Evolutionary conservation across 2,329 filamentous ascomycete genomes (phyloP).

Genomic region (Colletotrichum sp.): DNA sequence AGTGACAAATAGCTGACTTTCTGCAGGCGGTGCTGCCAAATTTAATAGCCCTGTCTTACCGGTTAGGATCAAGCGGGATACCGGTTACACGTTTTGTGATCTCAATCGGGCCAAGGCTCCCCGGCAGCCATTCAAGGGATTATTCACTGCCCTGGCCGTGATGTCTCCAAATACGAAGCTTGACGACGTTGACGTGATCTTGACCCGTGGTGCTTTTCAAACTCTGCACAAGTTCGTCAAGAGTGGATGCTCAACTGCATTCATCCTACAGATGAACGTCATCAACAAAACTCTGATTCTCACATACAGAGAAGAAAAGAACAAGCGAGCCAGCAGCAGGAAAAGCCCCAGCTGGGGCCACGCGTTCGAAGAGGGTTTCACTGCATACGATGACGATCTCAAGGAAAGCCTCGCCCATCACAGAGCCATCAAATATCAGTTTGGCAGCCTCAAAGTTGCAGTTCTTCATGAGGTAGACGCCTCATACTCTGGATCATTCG

Average conservation of each 20-base stretch:
- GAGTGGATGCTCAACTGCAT: not conserved
- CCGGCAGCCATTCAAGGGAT: not conserved
- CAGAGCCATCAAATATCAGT: slow-evolving; percentile 47
- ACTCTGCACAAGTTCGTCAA: not conserved
- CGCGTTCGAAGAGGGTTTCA: not conserved
- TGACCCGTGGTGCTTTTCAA: not conserved
- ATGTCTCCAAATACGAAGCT: not conserved
- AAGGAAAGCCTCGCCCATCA: slow-evolving; percentile 47
- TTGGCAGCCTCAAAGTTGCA: slow-evolving; percentile 43
- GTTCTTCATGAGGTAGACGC: slow-evolving; percentile 41
- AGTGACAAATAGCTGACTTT: not conserved
- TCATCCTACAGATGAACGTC: not conserved
- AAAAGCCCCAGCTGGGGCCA: not conserved
- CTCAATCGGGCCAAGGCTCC: not conserved
- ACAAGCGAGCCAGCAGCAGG: not conserved
- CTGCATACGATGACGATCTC: not conserved
- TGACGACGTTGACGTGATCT: not conserved
- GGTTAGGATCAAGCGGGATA: not conserved
- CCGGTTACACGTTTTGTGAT: not conserved
- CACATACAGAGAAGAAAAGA: not conserved
- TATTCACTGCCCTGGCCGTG: not conserved
- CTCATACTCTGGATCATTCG: not conserved
- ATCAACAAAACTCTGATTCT: not conserved
- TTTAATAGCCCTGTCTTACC: not conserved
- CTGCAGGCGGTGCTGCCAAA: not conserved